Base-by-base conservation (phyloP, 345 rosid species). In the Acer saccharum region DNA sequence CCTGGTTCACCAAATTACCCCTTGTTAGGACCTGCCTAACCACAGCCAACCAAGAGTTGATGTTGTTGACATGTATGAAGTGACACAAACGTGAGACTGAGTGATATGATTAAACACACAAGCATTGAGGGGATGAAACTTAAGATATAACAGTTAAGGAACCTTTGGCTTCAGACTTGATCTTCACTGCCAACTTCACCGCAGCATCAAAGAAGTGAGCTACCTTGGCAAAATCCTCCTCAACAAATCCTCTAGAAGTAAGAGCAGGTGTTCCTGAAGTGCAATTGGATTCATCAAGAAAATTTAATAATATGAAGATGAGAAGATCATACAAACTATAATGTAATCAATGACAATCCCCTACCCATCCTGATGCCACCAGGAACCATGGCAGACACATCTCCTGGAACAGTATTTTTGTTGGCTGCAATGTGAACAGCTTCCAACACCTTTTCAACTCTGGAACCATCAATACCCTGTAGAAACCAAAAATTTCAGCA, bases 331-430 rank as follows among this genome's bases (percentile, higher is more conserved):
- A 63, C 17, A 32, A 23, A 58, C 29, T 50, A 72, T 4, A 63
- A 58, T 21, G 3, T 39, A 35, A 61, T 39, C 17, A 71, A 29
- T 3, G 54, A 79, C 63, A 65, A 79, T 68, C 50, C 76, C 72
- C 78, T 87, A 95, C 99, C 99, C 99, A 96, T 96, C 82, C 99
- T 88, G 83, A 96, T 96, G 88, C 99, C 99, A 73, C 99, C 99
- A 41, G 99, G 99, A 83, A 96, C 99, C 99, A 96, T 96, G 70
- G 99, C 99, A 78, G 99, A 96, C 80, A 96, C 99, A 82, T 96
- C 99, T 77, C 99, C 99, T 20, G 99, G 99, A 77, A 96, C 98
- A 39, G 99, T 96, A 88, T 96, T 96, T 81, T 96, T 96, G 93
- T 96, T 96, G 55, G 99, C 95, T 78, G 98, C 98, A 82, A 96